Evolutionary conservation across 2,329 filamentous ascomycete genomes (phyloP).

Genomic region (Fusarium clavum): DNA sequence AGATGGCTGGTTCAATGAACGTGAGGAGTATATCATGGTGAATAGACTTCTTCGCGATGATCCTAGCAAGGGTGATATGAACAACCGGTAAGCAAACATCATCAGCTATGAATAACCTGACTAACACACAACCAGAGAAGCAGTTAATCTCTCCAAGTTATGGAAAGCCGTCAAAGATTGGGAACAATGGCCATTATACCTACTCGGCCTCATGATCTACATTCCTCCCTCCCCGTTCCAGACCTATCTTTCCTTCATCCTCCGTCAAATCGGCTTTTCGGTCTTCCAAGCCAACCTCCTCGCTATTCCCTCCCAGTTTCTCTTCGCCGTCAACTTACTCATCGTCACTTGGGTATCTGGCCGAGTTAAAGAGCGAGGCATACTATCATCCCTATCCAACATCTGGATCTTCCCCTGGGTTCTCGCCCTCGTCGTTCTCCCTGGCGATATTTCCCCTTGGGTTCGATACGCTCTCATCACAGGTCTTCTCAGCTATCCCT

Average conservation of each 20-base stretch:
- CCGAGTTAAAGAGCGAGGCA: conserved; percentile 57
- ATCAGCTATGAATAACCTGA: fast-evolving
- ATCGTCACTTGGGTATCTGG: conserved; percentile 60
- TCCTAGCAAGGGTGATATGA: conserved; percentile 70
- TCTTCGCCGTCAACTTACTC: conserved; percentile 61
- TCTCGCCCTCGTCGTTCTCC: conserved; percentile 56
- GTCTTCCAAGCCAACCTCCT: conserved; percentile 61
- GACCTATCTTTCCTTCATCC: conserved; percentile 60
- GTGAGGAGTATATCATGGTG: conserved; percentile 71
- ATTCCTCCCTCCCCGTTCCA: conserved; percentile 57
- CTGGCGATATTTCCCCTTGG: conserved; percentile 55
- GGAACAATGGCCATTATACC: conserved; percentile 65
- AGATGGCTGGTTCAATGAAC: conserved; percentile 70
- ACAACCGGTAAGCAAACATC: conserved; percentile 58
- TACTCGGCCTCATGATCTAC: conserved; percentile 62
- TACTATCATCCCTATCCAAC: conserved; percentile 59
- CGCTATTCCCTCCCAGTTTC: conserved; percentile 57
- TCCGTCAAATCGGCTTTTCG: conserved; percentile 57
- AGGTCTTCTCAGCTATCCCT: conserved; percentile 60
- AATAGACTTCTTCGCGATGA: conserved; percentile 71
- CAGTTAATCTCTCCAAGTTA: conserved; percentile 51
- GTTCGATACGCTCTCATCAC: conserved; percentile 54
- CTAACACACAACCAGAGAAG: conserved; percentile 51
- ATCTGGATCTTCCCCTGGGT: conserved; percentile 64
- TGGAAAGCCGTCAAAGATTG: conserved; percentile 67